Percentiles rank a stretch among this genome's conserved stretches.
phyloP scores from a whole-genome alignment of 2,329 filamentous ascomycete species.

The Thielaviopsis euricoi region DNA sequence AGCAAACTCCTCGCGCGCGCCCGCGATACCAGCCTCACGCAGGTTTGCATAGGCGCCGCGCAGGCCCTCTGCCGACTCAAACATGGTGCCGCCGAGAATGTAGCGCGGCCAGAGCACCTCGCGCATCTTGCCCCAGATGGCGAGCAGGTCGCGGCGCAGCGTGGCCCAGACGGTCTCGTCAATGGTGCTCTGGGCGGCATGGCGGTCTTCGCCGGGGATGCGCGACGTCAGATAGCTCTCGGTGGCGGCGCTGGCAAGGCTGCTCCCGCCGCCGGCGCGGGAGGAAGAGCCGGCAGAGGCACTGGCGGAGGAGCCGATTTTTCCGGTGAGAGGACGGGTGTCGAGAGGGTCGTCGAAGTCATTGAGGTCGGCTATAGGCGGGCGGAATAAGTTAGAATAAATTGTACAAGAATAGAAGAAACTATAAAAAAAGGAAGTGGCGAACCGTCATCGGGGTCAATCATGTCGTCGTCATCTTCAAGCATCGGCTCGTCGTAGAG shows the following conservation, averaged over 20 bases:
- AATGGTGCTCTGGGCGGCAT: conserved; percentile 80
- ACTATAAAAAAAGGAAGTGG: too few species aligned
- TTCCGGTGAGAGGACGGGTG: conserved; percentile 68
- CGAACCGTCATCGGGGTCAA: conserved; percentile 65
- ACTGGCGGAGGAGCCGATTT: conserved; percentile 47
- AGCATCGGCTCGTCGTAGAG: conserved; percentile 22
- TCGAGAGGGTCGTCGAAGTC: conserved; percentile 81
- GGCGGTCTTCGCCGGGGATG: conserved; percentile 84
- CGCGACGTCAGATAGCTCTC: conserved; percentile 74
- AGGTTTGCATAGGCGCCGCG: conserved; percentile 47
- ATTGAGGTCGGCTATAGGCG: conserved; percentile 57
- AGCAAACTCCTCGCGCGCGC: conserved; percentile 45
- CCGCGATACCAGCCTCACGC: conserved; percentile 38
- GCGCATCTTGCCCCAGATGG: conserved; percentile 95
- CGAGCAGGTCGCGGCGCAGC: conserved; percentile 76
- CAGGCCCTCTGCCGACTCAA: conserved; percentile 35
- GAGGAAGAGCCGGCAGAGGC: conserved; percentile 13
- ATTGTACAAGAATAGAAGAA: not conserved
- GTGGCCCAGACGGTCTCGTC: conserved; percentile 97
- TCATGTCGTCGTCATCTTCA: conserved; percentile 50
- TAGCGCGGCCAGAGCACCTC: conserved; percentile 95
- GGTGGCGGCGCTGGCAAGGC: conserved; percentile 34
- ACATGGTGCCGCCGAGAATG: conserved; percentile 57
- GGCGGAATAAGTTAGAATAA: not conserved
- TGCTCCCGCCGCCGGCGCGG: not conserved